These are phyloP conservation scores for Lactarius quietus DNA, from an alignment of 768 basidiomycete genomes.

Conservation along the genomic window DNA sequence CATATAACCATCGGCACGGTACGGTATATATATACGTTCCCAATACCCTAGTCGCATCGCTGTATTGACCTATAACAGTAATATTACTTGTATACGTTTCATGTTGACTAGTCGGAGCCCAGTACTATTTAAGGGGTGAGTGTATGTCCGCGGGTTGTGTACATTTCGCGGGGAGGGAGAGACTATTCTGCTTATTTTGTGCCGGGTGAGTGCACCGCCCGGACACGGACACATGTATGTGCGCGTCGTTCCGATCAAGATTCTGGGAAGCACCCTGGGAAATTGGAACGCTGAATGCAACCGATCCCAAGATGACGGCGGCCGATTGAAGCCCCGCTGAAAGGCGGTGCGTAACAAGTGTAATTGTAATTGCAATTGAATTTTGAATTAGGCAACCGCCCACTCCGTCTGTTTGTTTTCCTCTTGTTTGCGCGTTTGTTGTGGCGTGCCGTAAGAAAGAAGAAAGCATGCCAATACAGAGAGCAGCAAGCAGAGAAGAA, in stretches of 20 bases:
- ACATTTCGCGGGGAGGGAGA: constrained; percentile 6
- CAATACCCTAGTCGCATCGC: background rate
- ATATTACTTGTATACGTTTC: constrained; percentile 8
- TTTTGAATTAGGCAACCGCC: background rate
- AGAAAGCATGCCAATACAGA: background rate
- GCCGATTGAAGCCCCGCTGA: constrained; percentile 12
- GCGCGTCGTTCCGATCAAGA: constrained; percentile 21
- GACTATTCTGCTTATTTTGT: constrained; percentile 17
- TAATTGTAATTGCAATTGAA: constrained; percentile 1
- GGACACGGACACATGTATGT: constrained; percentile 1
- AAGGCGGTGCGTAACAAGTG: constrained; percentile 23
- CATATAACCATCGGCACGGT: background rate
- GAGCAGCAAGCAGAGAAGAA: constrained; percentile 3
- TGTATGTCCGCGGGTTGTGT: constrained; percentile 16
- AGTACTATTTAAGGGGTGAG: background rate
- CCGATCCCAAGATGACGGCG: constrained; percentile 18
- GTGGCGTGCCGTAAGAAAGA: constrained; percentile 15
- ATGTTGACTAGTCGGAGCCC: background rate
- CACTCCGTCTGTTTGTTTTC: background rate
- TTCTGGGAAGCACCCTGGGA: constrained; percentile 23
- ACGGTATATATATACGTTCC: background rate
- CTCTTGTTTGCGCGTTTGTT: constrained; percentile 22
- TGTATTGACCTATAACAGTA: constrained; percentile 9
- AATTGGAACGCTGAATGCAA: constrained; percentile 7
- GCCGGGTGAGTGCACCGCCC: constrained; percentile 20